A percentile compares a stretch with the other conserved stretches of the same genome.
Evolutionary conservation across 257 asterid species (phyloP).

Genomic region (Solanum pennellii): DNA sequence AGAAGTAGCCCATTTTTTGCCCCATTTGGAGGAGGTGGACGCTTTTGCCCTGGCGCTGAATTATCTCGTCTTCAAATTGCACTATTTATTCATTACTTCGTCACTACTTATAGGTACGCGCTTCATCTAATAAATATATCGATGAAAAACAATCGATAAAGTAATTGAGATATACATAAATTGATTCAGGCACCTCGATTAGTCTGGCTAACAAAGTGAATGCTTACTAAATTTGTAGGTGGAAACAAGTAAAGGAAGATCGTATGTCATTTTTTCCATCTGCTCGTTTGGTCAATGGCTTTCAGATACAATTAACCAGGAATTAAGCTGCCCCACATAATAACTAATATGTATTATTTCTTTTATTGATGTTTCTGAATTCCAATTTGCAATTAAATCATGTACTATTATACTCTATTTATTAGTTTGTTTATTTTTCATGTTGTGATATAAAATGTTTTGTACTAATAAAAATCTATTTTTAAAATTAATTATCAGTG

Average conservation of each 20-base stretch:
- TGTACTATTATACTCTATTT: neutral
- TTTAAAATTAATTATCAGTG: neutral
- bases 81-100: constrained; percentile 64
- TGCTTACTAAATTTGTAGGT: constrained; percentile 22
- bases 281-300: constrained; percentile 83
- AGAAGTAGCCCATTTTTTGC: constrained; percentile 60
- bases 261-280: constrained; percentile 86
- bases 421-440: neutral
- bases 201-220: neutral
- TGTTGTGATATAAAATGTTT: neutral
- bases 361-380: neutral
- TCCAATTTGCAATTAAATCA: neutral
- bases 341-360: neutral
- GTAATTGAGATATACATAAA: fast-evolving
- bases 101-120: constrained; percentile 49
- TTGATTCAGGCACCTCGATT: neutral
- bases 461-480: neutral
- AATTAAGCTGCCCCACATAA: neutral
- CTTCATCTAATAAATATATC: neutral
- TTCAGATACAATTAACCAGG: constrained; percentile 52
- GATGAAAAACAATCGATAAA: fast-evolving
- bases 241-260: constrained; percentile 80
- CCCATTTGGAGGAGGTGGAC: constrained; percentile 88
- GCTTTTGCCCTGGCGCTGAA: constrained; percentile 97
- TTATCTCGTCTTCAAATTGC: constrained; percentile 90